These are phyloP conservation scores for Volvox carteri DNA, from an alignment of 163 green algal species.

Conservation along the genomic window DNA sequence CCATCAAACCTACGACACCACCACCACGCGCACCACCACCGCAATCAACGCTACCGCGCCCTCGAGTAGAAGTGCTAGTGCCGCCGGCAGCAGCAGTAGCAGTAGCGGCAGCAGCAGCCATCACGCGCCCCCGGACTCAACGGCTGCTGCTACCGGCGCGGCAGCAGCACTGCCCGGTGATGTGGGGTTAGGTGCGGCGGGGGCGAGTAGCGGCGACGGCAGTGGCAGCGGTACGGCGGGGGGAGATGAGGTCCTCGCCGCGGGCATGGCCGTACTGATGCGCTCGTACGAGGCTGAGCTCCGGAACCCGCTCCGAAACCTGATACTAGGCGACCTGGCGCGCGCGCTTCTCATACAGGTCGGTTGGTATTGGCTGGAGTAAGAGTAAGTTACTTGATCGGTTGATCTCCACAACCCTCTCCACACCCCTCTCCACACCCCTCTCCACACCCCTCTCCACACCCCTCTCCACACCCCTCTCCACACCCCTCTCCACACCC, in stretches of 20 bases:
- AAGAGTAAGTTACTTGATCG: no score
- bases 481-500: no score
- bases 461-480: no score
- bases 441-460: no score
- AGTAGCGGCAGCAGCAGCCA: not conserved
- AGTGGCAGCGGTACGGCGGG: not conserved
- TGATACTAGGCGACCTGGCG: constrained; percentile 84
- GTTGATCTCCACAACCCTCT: no score
- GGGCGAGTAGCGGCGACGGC: no score
- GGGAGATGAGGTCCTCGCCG: constrained; percentile 47
- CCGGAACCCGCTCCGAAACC: constrained; percentile 81
- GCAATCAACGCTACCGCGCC: not conserved
- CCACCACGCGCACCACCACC: not conserved
- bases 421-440: no score
- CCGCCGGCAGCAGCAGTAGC: constrained; percentile 36
- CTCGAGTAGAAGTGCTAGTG: not conserved
- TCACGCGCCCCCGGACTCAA: no score
- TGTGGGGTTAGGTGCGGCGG: no score
- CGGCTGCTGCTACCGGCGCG: no score
- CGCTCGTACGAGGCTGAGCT: constrained; percentile 89
- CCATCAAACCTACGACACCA: not conserved
- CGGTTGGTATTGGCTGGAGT: not conserved
- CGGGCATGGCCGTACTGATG: constrained; percentile 86
- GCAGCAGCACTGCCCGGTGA: no score
- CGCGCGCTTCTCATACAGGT: constrained; percentile 91